Conservation (phyloP, 257 asterid genomes). For the Solanum etuberosum region DNA sequence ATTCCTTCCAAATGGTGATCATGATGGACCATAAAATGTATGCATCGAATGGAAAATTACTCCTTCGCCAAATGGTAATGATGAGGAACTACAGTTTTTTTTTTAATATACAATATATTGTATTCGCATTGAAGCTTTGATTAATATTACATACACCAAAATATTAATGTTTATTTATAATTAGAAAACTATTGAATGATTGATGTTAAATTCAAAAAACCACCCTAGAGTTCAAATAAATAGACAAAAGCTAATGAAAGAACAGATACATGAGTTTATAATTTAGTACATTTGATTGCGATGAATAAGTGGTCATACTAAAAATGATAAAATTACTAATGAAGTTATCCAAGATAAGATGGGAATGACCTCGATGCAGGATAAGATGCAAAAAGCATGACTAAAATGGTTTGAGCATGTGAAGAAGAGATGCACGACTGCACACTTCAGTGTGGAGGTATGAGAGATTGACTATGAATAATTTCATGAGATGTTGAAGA, state of each 20-base stretch:
- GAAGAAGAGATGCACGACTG: accelerated
- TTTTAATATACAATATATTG: too few species aligned
- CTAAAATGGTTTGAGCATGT: background rate
- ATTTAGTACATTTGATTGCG: background rate
- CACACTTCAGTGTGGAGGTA: accelerated
- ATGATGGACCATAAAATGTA: background rate
- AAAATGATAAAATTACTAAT: too few species aligned
- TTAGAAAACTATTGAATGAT: background rate
- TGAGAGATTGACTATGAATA: background rate
- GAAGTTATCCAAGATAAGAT: background rate
- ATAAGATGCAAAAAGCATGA: background rate
- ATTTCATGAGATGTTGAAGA: background rate
- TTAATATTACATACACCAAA: background rate
- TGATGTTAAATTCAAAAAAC: background rate
- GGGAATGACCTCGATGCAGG: background rate
- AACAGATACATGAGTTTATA: background rate
- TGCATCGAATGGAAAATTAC: background rate
- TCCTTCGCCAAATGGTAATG: too few species aligned
- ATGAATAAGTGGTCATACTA: background rate
- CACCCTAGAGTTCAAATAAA: background rate
- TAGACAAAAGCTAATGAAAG: background rate
- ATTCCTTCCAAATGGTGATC: background rate
- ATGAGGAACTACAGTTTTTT: background rate
- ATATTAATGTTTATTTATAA: too few species aligned
- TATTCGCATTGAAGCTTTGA: background rate